A percentile compares a stretch with the other conserved stretches of the same genome.
Evolutionary conservation across 208 protist species (phyloP).

Genomic region (Tetramitus jugosus): DNA sequence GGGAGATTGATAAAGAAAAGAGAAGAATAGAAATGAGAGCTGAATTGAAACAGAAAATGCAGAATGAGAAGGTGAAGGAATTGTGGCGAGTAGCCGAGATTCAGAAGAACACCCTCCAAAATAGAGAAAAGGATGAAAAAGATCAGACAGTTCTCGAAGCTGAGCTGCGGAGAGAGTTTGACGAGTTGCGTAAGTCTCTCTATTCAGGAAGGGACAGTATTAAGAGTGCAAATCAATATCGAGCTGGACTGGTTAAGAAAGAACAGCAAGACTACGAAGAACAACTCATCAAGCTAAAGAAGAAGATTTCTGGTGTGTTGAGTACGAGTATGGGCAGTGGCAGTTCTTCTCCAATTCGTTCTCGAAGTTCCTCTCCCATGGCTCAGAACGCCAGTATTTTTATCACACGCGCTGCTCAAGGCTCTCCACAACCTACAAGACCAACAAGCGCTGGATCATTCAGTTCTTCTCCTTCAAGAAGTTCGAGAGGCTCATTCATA

Average conservation of each 20-base stretch:
- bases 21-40: slow-evolving; percentile 8
- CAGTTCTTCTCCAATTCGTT: too few relatives aligned
- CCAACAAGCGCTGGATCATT: neutral
- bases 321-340: too few relatives aligned
- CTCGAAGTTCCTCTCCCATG: too few relatives aligned
- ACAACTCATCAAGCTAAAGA: neutral
- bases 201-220: neutral
- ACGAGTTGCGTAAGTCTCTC: neutral
- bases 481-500: neutral
- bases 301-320: neutral
- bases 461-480: neutral
- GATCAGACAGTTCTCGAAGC: neutral
- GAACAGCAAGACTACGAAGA: neutral
- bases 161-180: neutral
- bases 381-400: too few relatives aligned
- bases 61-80: slow-evolving; percentile 10
- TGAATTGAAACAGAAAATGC: neutral
- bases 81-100: neutral
- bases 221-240: neutral
- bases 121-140: neutral
- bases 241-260: neutral
- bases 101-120: neutral
- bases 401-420: too few relatives aligned
- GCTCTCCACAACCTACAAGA: neutral
- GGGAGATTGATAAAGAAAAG: slow-evolving; percentile 14